A percentile compares a stretch with the other conserved stretches of the same genome.
Conservation (phyloP, 176 grass and related monocot genomes). For the Carex myosuroides region DNA sequence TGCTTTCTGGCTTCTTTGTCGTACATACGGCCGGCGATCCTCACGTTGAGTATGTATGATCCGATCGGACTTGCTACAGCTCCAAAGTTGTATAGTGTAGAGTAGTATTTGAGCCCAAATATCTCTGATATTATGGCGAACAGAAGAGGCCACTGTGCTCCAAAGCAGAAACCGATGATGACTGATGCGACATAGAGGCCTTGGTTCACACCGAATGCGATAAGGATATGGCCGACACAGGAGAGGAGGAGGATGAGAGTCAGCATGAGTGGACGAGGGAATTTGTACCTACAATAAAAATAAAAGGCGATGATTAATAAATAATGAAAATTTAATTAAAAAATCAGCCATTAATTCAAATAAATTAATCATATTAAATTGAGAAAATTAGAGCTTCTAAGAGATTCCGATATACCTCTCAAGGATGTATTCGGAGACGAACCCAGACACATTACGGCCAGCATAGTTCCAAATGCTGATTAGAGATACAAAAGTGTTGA, state of each 20-base stretch:
- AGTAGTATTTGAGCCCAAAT: constrained; percentile 88
- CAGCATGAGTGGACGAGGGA: constrained; percentile 47
- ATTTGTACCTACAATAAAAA: constrained; percentile 28
- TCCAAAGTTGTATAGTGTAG: constrained; percentile 84
- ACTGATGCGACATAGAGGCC: constrained; percentile 59
- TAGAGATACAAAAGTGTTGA: constrained; percentile 62
- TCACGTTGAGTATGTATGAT: constrained; percentile 67
- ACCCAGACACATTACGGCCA: constrained; percentile 43
- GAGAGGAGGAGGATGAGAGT: constrained; percentile 41
- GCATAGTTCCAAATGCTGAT: constrained; percentile 90
- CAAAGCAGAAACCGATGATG: constrained; percentile 76
- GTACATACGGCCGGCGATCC: constrained; percentile 30
- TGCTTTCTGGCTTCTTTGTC: constrained; percentile 48
- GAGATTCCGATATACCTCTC: background rate
- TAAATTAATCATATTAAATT: background rate
- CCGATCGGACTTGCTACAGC: constrained; percentile 62
- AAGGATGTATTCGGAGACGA: constrained; percentile 60
- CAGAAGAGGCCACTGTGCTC: constrained; percentile 71
- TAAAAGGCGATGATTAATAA: background rate
- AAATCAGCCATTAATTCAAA: background rate
- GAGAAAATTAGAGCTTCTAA: background rate
- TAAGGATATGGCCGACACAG: constrained; percentile 46
- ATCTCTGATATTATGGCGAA: constrained; percentile 79
- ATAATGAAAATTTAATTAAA: background rate
- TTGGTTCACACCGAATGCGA: constrained; percentile 48